A percentile compares a stretch with the other conserved stretches of the same genome.
These are phyloP conservation scores for Penicillium crystallinum DNA, from an alignment of 495 filamentous ascomycete genomes.

Conservation along the genomic window DNA sequence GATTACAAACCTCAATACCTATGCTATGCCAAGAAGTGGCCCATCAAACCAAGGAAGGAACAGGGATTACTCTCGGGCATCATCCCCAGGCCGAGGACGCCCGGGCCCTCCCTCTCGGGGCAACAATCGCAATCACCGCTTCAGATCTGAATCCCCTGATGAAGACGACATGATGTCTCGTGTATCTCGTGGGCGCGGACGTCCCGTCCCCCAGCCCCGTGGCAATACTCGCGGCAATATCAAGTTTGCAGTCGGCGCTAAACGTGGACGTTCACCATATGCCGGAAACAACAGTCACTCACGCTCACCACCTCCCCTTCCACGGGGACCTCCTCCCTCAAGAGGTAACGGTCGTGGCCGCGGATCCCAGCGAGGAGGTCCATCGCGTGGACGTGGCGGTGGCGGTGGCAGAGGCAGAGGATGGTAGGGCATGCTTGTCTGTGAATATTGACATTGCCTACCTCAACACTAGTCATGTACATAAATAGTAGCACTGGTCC, in stretches of 20 bases:
- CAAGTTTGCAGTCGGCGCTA: neutral
- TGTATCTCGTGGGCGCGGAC: conserved; percentile 2
- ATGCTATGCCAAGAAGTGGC: conserved; percentile 2
- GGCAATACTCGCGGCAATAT: neutral
- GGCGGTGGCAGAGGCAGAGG: neutral
- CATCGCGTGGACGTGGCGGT: conserved; percentile 1
- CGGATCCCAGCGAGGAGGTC: neutral
- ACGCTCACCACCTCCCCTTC: neutral
- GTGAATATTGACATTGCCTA: neutral
- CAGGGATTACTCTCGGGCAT: conserved; percentile 10
- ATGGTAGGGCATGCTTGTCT: neutral
- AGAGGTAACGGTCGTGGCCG: conserved; percentile 1
- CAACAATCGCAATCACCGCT: neutral
- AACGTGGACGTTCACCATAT: neutral
- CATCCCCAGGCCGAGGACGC: conserved; percentile 9
- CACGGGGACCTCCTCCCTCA: neutral
- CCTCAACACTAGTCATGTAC: neutral
- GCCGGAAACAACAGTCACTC: neutral
- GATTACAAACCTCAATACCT: conserved; percentile 35
- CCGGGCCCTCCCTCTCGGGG: neutral
- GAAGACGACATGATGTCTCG: conserved; percentile 27
- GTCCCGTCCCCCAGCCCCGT: neutral
- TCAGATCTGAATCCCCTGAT: conserved; percentile 15
- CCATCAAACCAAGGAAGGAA: neutral
- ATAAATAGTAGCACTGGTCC: neutral